Percentiles rank a stretch among this genome's conserved stretches.
These are phyloP conservation scores for Sclerotinia nivalis DNA, from an alignment of 2,329 filamentous ascomycete species.

Conservation along the genomic window DNA sequence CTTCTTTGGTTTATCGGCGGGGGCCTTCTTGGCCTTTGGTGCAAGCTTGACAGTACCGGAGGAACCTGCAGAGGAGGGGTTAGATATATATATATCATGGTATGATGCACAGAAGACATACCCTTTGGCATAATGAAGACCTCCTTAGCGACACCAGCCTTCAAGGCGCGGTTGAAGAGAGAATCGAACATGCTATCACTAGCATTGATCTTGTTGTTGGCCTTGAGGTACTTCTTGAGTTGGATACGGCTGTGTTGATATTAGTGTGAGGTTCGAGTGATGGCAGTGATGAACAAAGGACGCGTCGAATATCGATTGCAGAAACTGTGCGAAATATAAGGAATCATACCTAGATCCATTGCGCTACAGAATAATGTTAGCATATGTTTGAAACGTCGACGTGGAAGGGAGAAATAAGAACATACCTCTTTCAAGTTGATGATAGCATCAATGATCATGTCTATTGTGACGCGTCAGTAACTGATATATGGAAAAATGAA, in stretches of 20 bases:
- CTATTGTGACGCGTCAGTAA: conserved; percentile 36
- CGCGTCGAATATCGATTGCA: conserved; percentile 31
- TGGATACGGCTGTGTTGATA: conserved; percentile 55
- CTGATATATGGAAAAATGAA: conserved; percentile 25
- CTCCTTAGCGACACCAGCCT: conserved; percentile 66
- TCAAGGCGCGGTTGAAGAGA: conserved; percentile 70
- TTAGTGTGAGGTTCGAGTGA: conserved; percentile 26
- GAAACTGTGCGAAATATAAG: conserved; percentile 18
- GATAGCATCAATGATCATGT: conserved; percentile 42
- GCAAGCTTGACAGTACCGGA: conserved; percentile 72
- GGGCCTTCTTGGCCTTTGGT: conserved; percentile 24
- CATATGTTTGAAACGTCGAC: background rate
- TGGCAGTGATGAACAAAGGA: conserved; percentile 26
- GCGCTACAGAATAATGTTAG: conserved; percentile 35
- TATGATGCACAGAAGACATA: conserved; percentile 47
- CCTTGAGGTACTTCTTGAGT: conserved; percentile 73
- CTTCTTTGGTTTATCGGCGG: conserved; percentile 40
- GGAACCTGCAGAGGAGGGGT: conserved; percentile 50
- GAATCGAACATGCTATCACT: conserved; percentile 61
- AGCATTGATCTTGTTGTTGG: conserved; percentile 66
- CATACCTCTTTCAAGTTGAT: conserved; percentile 41
- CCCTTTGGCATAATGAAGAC: conserved; percentile 72
- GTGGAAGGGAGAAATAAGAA: conserved; percentile 20
- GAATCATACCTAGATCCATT: conserved; percentile 41
- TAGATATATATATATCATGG: conserved; percentile 30